These are phyloP conservation scores for Penicillium olsonii DNA, from an alignment of 2,329 filamentous ascomycete genomes.

Conservation along the genomic window DNA sequence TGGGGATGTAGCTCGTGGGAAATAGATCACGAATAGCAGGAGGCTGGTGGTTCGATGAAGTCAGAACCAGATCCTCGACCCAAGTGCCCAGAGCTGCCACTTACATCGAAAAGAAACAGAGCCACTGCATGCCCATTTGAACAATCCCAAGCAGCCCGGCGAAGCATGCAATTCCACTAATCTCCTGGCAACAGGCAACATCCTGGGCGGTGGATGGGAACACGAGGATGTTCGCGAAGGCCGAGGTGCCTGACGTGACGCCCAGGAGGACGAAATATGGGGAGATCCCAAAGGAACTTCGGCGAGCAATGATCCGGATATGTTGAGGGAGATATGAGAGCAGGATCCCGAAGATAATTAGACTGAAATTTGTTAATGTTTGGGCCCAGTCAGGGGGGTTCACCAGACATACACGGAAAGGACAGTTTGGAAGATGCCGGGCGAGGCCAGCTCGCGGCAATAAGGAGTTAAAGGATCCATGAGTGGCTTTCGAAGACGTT, in stretches of 20 bases:
- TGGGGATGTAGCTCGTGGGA: constrained; percentile 64
- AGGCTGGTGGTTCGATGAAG: constrained; percentile 69
- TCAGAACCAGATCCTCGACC: too few species aligned
- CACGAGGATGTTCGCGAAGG: constrained; percentile 89
- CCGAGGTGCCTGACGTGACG: constrained; percentile 81
- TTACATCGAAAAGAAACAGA: constrained; percentile 89
- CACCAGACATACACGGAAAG: constrained; percentile 20
- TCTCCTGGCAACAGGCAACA: constrained; percentile 79
- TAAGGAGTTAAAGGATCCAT: constrained; percentile 35
- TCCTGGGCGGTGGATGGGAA: constrained; percentile 81
- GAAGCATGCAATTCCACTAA: constrained; percentile 79
- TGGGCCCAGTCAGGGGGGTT: not conserved
- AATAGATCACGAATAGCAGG: constrained; percentile 92
- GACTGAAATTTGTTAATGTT: constrained; percentile 37
- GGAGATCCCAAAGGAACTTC: constrained; percentile 90
- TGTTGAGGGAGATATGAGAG: constrained; percentile 95
- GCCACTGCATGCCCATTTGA: constrained; percentile 89
- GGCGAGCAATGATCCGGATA: constrained; percentile 80
- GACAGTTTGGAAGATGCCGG: constrained; percentile 43
- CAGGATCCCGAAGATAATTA: constrained; percentile 85
- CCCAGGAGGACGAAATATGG: constrained; percentile 96
- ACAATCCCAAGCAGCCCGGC: constrained; percentile 84
- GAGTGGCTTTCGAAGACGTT: too few species aligned
- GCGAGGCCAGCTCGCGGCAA: constrained; percentile 55
- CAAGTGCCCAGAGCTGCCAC: too few species aligned